Percentiles rank a stretch among this genome's conserved stretches.
These are phyloP conservation scores for Capsicum baccatum DNA, from an alignment of 257 asterid species.

Conservation along the genomic window DNA sequence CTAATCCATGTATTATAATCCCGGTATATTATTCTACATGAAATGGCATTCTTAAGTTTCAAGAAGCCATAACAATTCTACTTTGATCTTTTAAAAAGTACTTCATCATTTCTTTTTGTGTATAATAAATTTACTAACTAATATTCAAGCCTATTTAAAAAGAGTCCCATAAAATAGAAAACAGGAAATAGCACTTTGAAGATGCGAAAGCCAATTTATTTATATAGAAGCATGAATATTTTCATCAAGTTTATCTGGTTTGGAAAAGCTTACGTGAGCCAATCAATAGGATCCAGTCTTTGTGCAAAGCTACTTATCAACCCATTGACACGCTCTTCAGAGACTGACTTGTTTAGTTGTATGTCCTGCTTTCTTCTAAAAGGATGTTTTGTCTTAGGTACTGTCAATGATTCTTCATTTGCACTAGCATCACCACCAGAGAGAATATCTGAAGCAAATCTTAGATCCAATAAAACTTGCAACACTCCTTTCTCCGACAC, in stretches of 20 bases:
- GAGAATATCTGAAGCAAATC: slow-evolving; percentile 80
- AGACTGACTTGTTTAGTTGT: slow-evolving; percentile 56
- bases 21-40: too few relatives aligned
- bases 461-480: slow-evolving; percentile 87
- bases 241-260: background rate
- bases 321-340: slow-evolving; percentile 59
- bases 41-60: too few relatives aligned
- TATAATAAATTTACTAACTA: background rate
- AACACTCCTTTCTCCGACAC: slow-evolving; percentile 88
- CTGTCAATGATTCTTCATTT: slow-evolving; percentile 57
- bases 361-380: slow-evolving; percentile 75
- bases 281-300: slow-evolving; percentile 91
- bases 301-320: slow-evolving; percentile 70
- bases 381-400: slow-evolving; percentile 54
- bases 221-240: background rate
- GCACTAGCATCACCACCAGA: slow-evolving; percentile 72
- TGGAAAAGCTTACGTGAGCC: slow-evolving; percentile 89
- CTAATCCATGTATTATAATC: background rate
- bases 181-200: slow-evolving; percentile 1
- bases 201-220: background rate
- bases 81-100: background rate
- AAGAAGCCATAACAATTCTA: background rate
- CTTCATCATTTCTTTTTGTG: slow-evolving; percentile 21
- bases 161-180: background rate
- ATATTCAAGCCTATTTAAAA: background rate